Base-by-base conservation (phyloP, 2,329 filamentous ascomycete genomes). In the Dactylonectria estremocensis region DNA sequence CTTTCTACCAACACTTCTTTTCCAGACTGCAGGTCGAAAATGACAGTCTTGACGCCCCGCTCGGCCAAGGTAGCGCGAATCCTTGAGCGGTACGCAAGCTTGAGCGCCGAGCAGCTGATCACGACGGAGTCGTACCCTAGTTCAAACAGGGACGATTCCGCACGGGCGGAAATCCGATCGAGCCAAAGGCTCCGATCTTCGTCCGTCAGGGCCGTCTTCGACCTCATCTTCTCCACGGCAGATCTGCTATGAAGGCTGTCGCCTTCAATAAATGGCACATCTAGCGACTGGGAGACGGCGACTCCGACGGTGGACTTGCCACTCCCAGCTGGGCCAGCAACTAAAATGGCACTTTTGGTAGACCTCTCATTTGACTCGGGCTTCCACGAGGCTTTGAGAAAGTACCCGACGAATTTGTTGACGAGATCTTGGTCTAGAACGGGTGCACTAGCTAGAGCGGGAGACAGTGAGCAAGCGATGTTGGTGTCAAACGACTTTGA, bases 401-500 rank as follows among this genome's bases (percentile, higher is more conserved):
- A 79, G 45, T 77, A 76, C 2, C 37, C 7, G 5, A 80, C 71
- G 71, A 83, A 87, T 71, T 83, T 86, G 70, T 77, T 68, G 24
- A 80, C 79, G 1, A 78, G 69, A 6, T 67, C 64, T 43, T 74
- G 73, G 33, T 77, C 83, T 64, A 81, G 64, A 8, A 74, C 70
- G 3, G 73, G 80, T 49, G 77, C 79, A 73, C 68, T 80, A 64
- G 68, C 86, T 78, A 77, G 83, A 80, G 77, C 83, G 77, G 78
- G 71, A 0, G 86, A 88, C 35, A 85, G 80, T 45, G 83, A 81
- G 55, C 78, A 74, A 1, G 80, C 78, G 2, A 67, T 76, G 1
- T 76, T 83, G 62, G 83, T 84, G 2, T 76, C 69, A 66, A 84
- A 85, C 3, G 68, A 43, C 74, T 85, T 86, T 63, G 79, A 78